Percentiles rank a stretch among this genome's conserved stretches.
Conservation (phyloP, 495 filamentous ascomycete species). For the Neurospora sp. region DNA sequence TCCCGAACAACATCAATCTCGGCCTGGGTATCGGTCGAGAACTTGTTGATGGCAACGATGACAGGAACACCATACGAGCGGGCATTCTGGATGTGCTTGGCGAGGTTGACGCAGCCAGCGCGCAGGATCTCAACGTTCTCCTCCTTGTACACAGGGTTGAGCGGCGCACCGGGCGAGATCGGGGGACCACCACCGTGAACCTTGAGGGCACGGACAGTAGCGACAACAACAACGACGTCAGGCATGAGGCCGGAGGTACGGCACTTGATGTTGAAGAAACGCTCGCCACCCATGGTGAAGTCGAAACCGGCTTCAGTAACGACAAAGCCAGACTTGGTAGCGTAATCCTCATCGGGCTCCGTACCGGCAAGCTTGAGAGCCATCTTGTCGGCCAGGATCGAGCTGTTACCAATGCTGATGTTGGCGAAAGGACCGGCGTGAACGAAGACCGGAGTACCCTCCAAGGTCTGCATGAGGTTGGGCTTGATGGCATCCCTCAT, state of each 20-base stretch:
- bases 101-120: conserved; percentile 83
- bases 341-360: conserved; percentile 83
- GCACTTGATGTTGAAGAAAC: conserved; percentile 99
- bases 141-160: conserved; percentile 76
- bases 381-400: conserved; percentile 87
- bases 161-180: conserved; percentile 73
- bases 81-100: conserved; percentile 88
- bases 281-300: conserved; percentile 98
- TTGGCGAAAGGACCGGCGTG: conserved; percentile 97
- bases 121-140: conserved; percentile 89
- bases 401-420: conserved; percentile 93
- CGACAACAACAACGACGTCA: conserved; percentile 88
- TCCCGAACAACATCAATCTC: conserved; percentile 83
- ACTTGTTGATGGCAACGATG: conserved; percentile 96
- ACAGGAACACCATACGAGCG: conserved; percentile 83
- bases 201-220: conserved; percentile 91
- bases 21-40: conserved; percentile 85
- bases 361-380: conserved; percentile 93
- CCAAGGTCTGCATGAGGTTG: conserved; percentile 95
- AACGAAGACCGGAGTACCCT: conserved; percentile 94
- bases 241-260: conserved; percentile 85
- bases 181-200: conserved; percentile 92
- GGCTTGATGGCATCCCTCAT: conserved; percentile 99
- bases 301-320: conserved; percentile 97
- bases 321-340: conserved; percentile 83